Evolutionary conservation across 2,329 filamentous ascomycete species (phyloP).

Genomic region (Colletotrichum liriopes): DNA sequence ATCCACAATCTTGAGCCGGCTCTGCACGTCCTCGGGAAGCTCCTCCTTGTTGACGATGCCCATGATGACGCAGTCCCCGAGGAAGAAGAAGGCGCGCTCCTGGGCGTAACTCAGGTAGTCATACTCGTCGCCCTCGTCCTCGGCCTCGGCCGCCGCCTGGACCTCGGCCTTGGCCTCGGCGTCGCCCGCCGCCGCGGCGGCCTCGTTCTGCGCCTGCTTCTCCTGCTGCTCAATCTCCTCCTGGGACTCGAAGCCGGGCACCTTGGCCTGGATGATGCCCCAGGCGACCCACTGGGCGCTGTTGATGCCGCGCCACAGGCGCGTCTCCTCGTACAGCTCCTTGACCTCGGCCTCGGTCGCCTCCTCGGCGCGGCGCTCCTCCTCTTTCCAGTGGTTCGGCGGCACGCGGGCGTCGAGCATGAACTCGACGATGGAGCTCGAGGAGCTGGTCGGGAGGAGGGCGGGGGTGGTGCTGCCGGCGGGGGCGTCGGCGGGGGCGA

Average conservation of each 20-base stretch:
- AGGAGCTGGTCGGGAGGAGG: conserved; percentile 55
- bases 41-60: conserved; percentile 84
- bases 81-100: conserved; percentile 92
- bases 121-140: conserved; percentile 81
- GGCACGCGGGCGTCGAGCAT: conserved; percentile 84
- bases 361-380: conserved; percentile 75
- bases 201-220: conserved; percentile 49
- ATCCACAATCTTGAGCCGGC: conserved; percentile 78
- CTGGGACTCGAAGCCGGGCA: conserved; percentile 78
- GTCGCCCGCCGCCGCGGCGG: conserved; percentile 41
- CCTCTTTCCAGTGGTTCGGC: conserved; percentile 70
- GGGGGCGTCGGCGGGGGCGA: conserved; percentile 60
- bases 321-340: conserved; percentile 82
- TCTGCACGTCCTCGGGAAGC: conserved; percentile 77
- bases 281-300: conserved; percentile 94
- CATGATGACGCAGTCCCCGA: conserved; percentile 87
- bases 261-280: conserved; percentile 95
- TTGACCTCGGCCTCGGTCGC: conserved; percentile 77
- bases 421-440: conserved; percentile 76
- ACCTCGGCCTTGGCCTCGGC: conserved; percentile 48
- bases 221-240: conserved; percentile 45
- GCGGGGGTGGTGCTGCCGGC: conserved; percentile 52
- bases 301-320: conserved; percentile 89
- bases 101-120: conserved; percentile 95
- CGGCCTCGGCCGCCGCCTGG: conserved; percentile 47